phyloP scores from a whole-genome alignment of 2,329 filamentous ascomycete genomes.

The Aspergillus arachidicola region DNA sequence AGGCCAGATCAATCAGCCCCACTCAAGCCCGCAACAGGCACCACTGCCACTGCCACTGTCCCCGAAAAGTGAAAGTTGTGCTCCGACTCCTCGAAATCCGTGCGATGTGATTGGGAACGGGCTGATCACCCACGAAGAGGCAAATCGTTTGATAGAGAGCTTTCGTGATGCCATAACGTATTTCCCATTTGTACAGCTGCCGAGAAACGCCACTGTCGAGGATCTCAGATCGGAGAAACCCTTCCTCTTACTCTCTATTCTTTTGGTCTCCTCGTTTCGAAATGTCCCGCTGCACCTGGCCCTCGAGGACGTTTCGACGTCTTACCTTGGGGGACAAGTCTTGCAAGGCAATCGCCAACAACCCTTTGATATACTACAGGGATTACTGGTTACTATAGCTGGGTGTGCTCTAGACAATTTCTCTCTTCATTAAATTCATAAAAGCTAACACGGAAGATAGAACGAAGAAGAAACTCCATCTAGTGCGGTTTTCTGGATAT shows the following conservation, averaged over 20 bases:
- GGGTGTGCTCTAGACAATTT: background rate
- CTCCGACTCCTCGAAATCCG: conserved; percentile 3
- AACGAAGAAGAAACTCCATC: background rate
- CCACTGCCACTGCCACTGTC: conserved; percentile 4
- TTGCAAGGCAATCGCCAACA: conserved; percentile 7
- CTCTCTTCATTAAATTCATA: background rate
- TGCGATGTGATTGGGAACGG: conserved; percentile 4
- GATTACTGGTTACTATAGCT: conserved; percentile 2
- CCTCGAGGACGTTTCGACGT: conserved; percentile 5
- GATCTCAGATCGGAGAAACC: conserved; percentile 5
- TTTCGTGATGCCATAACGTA: background rate
- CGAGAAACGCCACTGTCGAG: conserved; percentile 2
- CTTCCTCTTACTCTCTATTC: conserved; percentile 6
- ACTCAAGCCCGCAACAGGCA: conserved; percentile 1
- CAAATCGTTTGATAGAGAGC: conserved; percentile 5
- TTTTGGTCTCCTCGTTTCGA: conserved; percentile 5
- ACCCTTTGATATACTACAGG: conserved; percentile 3
- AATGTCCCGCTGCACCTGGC: conserved; percentile 6
- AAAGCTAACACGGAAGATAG: background rate
- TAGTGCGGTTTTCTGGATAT: conserved; percentile 5
- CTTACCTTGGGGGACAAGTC: conserved; percentile 6
- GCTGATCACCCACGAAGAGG: conserved; percentile 6
- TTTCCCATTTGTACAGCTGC: conserved; percentile 6
- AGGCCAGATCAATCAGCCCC: background rate
- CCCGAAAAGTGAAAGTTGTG: conserved; percentile 5